Base-by-base conservation (phyloP, 75 land plant genomes). In the Cryptomeria japonica region DNA sequence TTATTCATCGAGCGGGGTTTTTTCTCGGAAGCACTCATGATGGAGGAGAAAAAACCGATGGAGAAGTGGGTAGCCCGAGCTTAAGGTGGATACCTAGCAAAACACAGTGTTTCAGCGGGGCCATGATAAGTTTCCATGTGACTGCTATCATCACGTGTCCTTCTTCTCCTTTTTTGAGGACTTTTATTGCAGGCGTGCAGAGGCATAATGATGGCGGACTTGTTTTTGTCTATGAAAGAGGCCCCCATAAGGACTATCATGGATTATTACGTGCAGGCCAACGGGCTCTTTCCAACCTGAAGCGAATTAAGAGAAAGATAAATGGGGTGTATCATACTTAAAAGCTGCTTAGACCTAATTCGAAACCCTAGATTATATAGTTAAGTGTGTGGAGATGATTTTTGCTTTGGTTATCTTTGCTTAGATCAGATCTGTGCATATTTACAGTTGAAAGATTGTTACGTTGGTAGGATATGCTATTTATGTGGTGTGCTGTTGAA, bases 151-250 rank as follows among this genome's bases (percentile, higher is more conserved):
- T 18, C 36, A 32, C 78, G 32, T 14, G 32, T 11, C 13, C 36
- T 32, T 14, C 78, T 32, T 14, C 36, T 36, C 32, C 36, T 75
- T 75, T 75, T 36, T 75, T 36, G 15, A 32, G 37, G 78, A 14
- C 32, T 75, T 75, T 75, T 32, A 32, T 75, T 75, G 78, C 78
- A 75, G 78, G 78, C 78, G 78, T 75, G 78, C 78, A 11, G 4
- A 75, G 36, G 38, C 15, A 51, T 51, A 51, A 51, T 51, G 55
- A 51, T 51, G 55, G 55, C 55, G 16, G 55, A 51, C 15, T 51
- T 51, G 55, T 51, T 51, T 51, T 51, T 51, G 15, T 51, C 55
- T 51, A 51, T 13, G 55, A 51, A 47, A 51, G 55, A 51, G 55
- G 55, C 16, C 55, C 55, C 55, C 55, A 36, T 32, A 72, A 72